Conservation (phyloP, 306 rosid genomes). For the Cucurbita ficifolia region DNA sequence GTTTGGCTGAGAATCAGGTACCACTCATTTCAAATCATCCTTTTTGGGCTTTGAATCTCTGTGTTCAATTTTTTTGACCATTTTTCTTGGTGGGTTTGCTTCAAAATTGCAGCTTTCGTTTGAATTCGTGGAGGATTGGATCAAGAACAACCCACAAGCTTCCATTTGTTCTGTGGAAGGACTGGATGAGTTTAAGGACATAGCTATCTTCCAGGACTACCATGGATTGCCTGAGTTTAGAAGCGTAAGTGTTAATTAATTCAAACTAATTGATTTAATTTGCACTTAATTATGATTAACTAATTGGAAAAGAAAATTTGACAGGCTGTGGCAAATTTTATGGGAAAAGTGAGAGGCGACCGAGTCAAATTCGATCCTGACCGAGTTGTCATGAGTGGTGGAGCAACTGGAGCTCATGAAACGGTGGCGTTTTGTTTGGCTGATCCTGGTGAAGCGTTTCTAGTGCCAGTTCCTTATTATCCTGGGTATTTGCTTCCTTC, state of each 20-base stretch:
- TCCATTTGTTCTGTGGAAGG: conserved; percentile 68
- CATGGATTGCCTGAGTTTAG: conserved; percentile 67
- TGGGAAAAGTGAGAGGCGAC: conserved; percentile 57
- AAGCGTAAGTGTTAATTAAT: conserved; percentile 26
- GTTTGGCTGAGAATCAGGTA: conserved; percentile 85
- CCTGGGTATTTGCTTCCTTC: conserved; percentile 29
- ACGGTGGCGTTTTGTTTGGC: conserved; percentile 67
- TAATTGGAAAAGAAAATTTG: neutral
- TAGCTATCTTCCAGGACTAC: conserved; percentile 66
- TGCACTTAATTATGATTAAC: neutral
- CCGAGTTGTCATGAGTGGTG: conserved; percentile 81
- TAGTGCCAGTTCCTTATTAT: conserved; percentile 30
- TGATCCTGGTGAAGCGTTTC: conserved; percentile 64
- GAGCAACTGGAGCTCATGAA: conserved; percentile 88
- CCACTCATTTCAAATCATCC: neutral
- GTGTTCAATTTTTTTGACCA: neutral
- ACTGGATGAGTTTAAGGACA: conserved; percentile 29
- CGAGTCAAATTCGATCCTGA: conserved; percentile 51
- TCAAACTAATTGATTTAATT: neutral
- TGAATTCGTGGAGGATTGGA: conserved; percentile 51
- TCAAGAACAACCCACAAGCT: conserved; percentile 41
- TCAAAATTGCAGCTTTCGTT: conserved; percentile 33
- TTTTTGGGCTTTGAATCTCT: neutral
- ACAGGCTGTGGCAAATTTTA: conserved; percentile 77
- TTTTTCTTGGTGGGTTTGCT: neutral